A percentile compares a stretch with the other conserved stretches of the same genome.
phyloP scores from a whole-genome alignment of 2,329 filamentous ascomycete genomes.

The Aspergillus vadensis region DNA sequence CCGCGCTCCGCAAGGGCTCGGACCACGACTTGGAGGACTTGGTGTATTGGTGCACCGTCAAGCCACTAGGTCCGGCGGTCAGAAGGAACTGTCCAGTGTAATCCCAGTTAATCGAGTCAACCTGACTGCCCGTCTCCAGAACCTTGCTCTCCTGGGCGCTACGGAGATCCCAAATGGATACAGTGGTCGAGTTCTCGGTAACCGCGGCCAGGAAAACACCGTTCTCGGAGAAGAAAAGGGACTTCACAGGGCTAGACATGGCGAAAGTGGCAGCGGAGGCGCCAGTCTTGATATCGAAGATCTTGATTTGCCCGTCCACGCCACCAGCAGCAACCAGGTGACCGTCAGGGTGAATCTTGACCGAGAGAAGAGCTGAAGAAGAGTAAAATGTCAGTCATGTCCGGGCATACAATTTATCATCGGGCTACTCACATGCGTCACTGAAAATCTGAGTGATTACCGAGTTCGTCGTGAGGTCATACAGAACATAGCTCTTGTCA shows the following conservation, averaged over 20 bases:
- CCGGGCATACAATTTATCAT: slow-evolving; percentile 11
- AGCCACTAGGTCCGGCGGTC: slow-evolving; percentile 73
- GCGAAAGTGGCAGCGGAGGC: slow-evolving; percentile 74
- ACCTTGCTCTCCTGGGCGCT: slow-evolving; percentile 81
- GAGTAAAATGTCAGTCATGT: slow-evolving; percentile 21
- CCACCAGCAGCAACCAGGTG: slow-evolving; percentile 86
- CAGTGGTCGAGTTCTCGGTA: slow-evolving; percentile 72
- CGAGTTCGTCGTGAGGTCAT: slow-evolving; percentile 70
- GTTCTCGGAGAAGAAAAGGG: slow-evolving; percentile 89
- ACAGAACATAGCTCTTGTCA: slow-evolving; percentile 91
- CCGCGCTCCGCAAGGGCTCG: slow-evolving; percentile 76
- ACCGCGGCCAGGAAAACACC: slow-evolving; percentile 92
- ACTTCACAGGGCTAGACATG: slow-evolving; percentile 66
- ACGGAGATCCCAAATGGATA: slow-evolving; percentile 88
- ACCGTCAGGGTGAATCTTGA: slow-evolving; percentile 94
- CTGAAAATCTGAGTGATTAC: slow-evolving; percentile 77
- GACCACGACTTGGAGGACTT: slow-evolving; percentile 88
- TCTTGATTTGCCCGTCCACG: slow-evolving; percentile 76
- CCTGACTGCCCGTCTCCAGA: slow-evolving; percentile 79
- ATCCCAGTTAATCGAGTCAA: slow-evolving; percentile 82
- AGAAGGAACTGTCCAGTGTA: slow-evolving; percentile 93
- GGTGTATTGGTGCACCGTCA: slow-evolving; percentile 85
- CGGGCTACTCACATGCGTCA: slow-evolving; percentile 66
- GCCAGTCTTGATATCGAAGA: slow-evolving; percentile 84
- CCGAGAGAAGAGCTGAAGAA: slow-evolving; percentile 67